A percentile compares a stretch with the other conserved stretches of the same genome.
Evolutionary conservation across 2,329 filamentous ascomycete genomes (phyloP).

Genomic region (Fusarium sp.): DNA sequence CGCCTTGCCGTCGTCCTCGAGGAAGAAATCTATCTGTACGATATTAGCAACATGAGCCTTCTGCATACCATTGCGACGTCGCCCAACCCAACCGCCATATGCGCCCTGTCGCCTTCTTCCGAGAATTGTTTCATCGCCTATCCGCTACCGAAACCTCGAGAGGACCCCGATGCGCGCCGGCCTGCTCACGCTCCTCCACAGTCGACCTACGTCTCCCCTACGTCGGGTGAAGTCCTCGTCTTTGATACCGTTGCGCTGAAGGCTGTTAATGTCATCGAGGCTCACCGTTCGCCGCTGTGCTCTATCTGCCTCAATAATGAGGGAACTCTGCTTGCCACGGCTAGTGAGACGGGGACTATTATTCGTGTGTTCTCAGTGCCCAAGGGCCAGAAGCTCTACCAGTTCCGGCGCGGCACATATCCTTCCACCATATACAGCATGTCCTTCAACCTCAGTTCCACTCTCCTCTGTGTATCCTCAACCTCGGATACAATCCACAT

Average conservation of each 20-base stretch:
- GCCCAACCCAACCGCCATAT: conserved; percentile 89
- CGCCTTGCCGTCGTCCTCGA: conserved; percentile 92
- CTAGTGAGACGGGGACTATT: conserved; percentile 96
- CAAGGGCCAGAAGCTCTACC: conserved; percentile 88
- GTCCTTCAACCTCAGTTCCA: conserved; percentile 96
- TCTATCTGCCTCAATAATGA: conserved; percentile 92
- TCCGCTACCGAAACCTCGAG: conserved; percentile 78
- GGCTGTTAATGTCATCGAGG: conserved; percentile 93
- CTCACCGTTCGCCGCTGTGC: conserved; percentile 88
- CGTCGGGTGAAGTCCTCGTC: conserved; percentile 89
- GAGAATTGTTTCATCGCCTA: conserved; percentile 97
- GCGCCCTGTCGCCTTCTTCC: conserved; percentile 89
- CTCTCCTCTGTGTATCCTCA: conserved; percentile 92
- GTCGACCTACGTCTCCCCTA: conserved; percentile 79
- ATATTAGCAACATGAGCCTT: conserved; percentile 98
- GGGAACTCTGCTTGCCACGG: conserved; percentile 88
- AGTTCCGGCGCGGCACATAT: conserved; percentile 94
- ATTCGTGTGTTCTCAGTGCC: conserved; percentile 95
- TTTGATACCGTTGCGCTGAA: conserved; percentile 91
- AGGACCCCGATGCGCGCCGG: conserved; percentile 63
- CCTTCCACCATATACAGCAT: conserved; percentile 97
- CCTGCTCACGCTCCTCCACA: conserved; percentile 86
- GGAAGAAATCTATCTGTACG: conserved; percentile 96
- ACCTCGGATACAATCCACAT: conserved; percentile 97
- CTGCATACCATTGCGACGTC: conserved; percentile 93